Evolutionary conservation across 257 asterid species (phyloP).

Genomic region (Solanum rostratum): DNA sequence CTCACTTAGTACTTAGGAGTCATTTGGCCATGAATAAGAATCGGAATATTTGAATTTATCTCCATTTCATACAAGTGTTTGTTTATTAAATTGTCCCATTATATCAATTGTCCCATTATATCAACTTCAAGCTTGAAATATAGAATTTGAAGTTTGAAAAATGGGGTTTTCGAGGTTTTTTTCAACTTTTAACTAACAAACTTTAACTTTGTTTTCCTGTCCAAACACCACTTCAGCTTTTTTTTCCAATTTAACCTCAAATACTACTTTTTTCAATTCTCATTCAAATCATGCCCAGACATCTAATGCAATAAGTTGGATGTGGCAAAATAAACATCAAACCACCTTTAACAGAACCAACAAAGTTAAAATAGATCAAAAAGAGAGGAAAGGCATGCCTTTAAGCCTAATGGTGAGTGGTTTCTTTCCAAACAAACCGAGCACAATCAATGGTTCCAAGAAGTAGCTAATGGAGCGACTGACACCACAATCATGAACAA

Average conservation of each 20-base stretch:
- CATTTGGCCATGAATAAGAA: neutral
- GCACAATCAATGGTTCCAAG: conserved; percentile 71
- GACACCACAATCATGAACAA: conserved; percentile 63
- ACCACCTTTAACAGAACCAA: neutral
- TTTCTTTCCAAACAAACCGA: conserved; percentile 79
- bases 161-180: neutral
- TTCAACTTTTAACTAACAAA: neutral
- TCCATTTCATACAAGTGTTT: neutral
- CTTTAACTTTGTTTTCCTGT: neutral
- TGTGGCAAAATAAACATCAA: neutral
- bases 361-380: neutral
- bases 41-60: neutral
- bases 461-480: conserved; percentile 68
- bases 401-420: conserved; percentile 54
- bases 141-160: neutral
- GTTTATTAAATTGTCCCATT: neutral
- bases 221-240: neutral
- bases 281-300: neutral
- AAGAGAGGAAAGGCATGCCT: conserved; percentile 30
- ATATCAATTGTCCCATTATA: neutral
- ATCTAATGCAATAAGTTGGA: neutral
- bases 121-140: neutral
- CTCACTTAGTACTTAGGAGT: neutral
- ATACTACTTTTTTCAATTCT: neutral
- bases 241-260: neutral